These are phyloP conservation scores for Zygosaccharomyces kombuchaensis DNA, from an alignment of 805 yeast genomes.

Conservation along the genomic window DNA sequence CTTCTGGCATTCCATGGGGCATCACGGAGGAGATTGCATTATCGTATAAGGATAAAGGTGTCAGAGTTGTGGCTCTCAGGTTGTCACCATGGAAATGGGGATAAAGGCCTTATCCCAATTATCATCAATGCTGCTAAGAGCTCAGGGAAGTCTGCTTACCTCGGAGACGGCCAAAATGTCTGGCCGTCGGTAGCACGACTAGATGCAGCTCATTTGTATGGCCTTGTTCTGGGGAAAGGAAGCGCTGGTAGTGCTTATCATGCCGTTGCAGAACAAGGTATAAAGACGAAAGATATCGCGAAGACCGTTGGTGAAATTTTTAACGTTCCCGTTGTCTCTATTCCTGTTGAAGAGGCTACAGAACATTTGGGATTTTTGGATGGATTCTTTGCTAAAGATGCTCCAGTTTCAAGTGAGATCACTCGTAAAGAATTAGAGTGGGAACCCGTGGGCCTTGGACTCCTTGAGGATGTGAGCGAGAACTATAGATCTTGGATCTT, in stretches of 20 bases:
- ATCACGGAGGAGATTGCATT: constrained; percentile 16
- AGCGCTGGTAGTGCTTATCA: constrained; percentile 27
- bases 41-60: constrained; percentile 24
- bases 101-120: constrained; percentile 27
- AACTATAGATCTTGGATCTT: constrained; percentile 15
- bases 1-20: constrained; percentile 9
- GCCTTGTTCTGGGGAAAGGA: constrained; percentile 28
- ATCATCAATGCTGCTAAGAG: constrained; percentile 31
- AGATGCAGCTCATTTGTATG: constrained; percentile 36
- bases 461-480: constrained; percentile 26
- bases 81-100: constrained; percentile 36
- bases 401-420: constrained; percentile 13
- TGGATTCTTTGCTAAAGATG: constrained; percentile 9
- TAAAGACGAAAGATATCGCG: constrained; percentile 27
- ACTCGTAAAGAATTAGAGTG: constrained; percentile 28
- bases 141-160: constrained; percentile 32
- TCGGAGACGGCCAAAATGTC: constrained; percentile 34
- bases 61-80: constrained; percentile 28
- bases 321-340: constrained; percentile 14
- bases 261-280: constrained; percentile 25
- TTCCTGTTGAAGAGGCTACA: constrained; percentile 15
- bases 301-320: constrained; percentile 23
- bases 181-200: constrained; percentile 35
- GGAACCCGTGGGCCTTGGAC: constrained; percentile 21
- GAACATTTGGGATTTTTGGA: constrained; percentile 16